Conservation (phyloP, 1,284 basidiomycete genomes). For the Lentinula novae-zelandiae region DNA sequence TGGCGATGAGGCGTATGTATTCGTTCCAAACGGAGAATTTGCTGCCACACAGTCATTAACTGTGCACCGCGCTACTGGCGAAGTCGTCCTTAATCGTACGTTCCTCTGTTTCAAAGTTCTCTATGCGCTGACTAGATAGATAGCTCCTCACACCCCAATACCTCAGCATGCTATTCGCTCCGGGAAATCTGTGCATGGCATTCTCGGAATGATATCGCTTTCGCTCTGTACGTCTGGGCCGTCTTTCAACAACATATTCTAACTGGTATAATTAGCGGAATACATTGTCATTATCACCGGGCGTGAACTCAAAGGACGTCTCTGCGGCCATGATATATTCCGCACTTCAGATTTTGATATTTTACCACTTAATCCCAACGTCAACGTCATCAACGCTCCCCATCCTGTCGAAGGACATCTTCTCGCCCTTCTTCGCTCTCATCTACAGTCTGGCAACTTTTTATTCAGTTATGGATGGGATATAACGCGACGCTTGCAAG, state of each 20-base stretch:
- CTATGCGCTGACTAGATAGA: slow-evolving; percentile 11
- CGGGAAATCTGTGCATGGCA: slow-evolving; percentile 72
- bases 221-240: slow-evolving; percentile 66
- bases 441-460: slow-evolving; percentile 78
- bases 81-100: slow-evolving; percentile 69
- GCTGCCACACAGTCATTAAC: slow-evolving; percentile 62
- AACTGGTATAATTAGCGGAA: slow-evolving; percentile 60
- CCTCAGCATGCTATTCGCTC: slow-evolving; percentile 54
- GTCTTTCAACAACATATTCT: slow-evolving; percentile 9
- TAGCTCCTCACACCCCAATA: slow-evolving; percentile 53
- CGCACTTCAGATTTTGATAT: slow-evolving; percentile 91
- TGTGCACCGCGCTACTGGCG: slow-evolving; percentile 67
- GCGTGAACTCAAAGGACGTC: slow-evolving; percentile 73
- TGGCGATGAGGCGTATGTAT: slow-evolving; percentile 71
- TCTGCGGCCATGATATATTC: slow-evolving; percentile 86
- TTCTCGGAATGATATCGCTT: slow-evolving; percentile 83
- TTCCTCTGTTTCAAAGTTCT: slow-evolving; percentile 12
- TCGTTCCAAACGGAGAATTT: slow-evolving; percentile 59
- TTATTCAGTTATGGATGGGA: slow-evolving; percentile 94
- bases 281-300: slow-evolving; percentile 90
- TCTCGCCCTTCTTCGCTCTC: slow-evolving; percentile 82
- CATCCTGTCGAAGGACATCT: slow-evolving; percentile 89
- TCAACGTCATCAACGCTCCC: slow-evolving; percentile 62
- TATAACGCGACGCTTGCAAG: slow-evolving; percentile 85
- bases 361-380: slow-evolving; percentile 74